Conservation (phyloP, 2,329 filamentous ascomycete species). For the Hirsutella thompsonii region DNA sequence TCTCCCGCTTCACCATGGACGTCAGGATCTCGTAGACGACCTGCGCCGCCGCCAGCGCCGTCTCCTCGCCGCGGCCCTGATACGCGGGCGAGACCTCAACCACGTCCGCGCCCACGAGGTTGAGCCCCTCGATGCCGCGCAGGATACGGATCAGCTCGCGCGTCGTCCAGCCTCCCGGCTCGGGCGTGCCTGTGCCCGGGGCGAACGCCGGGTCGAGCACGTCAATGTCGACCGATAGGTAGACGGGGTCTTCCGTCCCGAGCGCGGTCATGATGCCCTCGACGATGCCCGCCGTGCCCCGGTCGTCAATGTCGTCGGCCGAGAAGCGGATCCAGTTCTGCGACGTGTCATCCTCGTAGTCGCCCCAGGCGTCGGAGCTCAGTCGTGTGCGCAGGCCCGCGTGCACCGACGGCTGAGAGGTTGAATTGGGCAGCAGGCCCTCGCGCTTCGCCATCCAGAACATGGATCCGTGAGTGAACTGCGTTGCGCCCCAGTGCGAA, state of each 20-base stretch:
- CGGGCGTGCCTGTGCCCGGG: slow-evolving; percentile 76
- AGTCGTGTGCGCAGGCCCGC: slow-evolving; percentile 72
- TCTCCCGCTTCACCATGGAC: slow-evolving; percentile 52
- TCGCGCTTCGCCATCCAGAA: slow-evolving; percentile 81
- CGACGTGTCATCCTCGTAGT: slow-evolving; percentile 58
- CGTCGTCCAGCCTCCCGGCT: slow-evolving; percentile 85
- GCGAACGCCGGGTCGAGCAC: slow-evolving; percentile 58
- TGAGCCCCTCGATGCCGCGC: slow-evolving; percentile 67
- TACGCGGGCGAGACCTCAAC: slow-evolving; percentile 79
- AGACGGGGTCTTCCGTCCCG: slow-evolving; percentile 66
- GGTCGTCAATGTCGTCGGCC: slow-evolving; percentile 75
- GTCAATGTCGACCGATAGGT: slow-evolving; percentile 72
- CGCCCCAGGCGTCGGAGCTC: slow-evolving; percentile 48
- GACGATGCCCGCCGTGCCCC: slow-evolving; percentile 60
- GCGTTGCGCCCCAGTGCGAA: slow-evolving; percentile 49
- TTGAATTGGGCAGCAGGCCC: slow-evolving; percentile 60
- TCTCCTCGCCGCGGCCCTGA: slow-evolving; percentile 68
- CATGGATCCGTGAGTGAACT: slow-evolving; percentile 83
- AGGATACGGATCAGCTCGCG: slow-evolving; percentile 76
- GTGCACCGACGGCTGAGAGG: slow-evolving; percentile 62
- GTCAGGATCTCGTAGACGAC: slow-evolving; percentile 78
- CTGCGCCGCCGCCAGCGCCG: slow-evolving; percentile 71
- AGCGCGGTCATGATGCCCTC: slow-evolving; percentile 57
- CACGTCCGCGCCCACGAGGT: slow-evolving; percentile 79
- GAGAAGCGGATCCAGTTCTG: slow-evolving; percentile 72